phyloP scores from a whole-genome alignment of 371 early-diverging fungal genomes.

The Mucor mucedo region DNA sequence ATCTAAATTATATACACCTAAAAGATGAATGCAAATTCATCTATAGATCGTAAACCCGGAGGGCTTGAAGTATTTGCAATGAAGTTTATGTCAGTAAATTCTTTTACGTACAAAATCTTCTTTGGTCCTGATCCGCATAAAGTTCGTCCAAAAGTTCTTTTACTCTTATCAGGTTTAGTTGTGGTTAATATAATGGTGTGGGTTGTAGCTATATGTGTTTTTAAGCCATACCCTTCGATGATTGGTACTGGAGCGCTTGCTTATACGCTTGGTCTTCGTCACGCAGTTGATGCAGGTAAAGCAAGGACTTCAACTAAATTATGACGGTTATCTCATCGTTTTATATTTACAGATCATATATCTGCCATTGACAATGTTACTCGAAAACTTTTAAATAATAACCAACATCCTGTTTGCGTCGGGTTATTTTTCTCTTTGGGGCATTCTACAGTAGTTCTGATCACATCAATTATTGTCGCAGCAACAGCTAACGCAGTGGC shows the following conservation, averaged over 20 bases:
- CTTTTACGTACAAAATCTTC: constrained; percentile 39
- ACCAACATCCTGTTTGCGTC: constrained; percentile 57
- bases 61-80: constrained; percentile 26
- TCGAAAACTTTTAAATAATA: constrained; percentile 57
- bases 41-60: constrained; percentile 7
- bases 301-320: background rate
- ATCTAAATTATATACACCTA: background rate
- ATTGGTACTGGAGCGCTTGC: constrained; percentile 61
- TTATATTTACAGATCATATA: constrained; percentile 57
- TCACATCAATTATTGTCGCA: constrained; percentile 59
- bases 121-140: constrained; percentile 46
- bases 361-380: constrained; percentile 79
- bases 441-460: constrained; percentile 70
- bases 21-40: background rate
- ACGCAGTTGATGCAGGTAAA: constrained; percentile 71
- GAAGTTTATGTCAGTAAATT: constrained; percentile 29
- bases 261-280: constrained; percentile 70
- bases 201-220: constrained; percentile 45
- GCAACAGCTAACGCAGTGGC: constrained; percentile 56
- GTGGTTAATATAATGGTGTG: constrained; percentile 50
- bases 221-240: constrained; percentile 47
- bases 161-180: constrained; percentile 32
- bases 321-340: background rate
- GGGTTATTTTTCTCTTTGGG: constrained; percentile 74
- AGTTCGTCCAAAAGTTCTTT: constrained; percentile 38